phyloP scores from a whole-genome alignment of 192 early-diverging fungal species.

The Umbelopsis isabellina region DNA sequence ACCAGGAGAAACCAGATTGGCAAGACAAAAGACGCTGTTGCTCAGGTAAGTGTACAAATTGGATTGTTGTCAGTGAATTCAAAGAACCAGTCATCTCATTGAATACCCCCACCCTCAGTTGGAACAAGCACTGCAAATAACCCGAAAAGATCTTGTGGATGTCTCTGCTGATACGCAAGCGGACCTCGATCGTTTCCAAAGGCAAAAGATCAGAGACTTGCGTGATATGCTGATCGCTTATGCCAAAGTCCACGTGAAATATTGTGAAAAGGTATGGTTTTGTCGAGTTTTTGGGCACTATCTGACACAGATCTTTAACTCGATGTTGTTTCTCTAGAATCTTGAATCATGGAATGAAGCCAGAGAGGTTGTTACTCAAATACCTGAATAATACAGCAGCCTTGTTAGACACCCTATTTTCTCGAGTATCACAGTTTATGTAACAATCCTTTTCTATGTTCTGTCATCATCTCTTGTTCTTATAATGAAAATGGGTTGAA shows the following conservation, averaged over 20 bases:
- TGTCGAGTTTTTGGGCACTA: not conserved
- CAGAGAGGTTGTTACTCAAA: constrained; percentile 47
- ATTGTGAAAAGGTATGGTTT: constrained; percentile 67
- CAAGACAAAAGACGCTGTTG: constrained; percentile 81
- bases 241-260: constrained; percentile 71
- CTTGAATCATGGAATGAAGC: constrained; percentile 49
- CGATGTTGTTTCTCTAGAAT: not conserved
- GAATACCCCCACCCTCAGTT: constrained; percentile 42
- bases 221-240: constrained; percentile 78
- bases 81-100: not conserved
- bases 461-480: not conserved
- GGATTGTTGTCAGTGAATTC: not conserved
- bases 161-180: constrained; percentile 83
- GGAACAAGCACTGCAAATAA: constrained; percentile 77
- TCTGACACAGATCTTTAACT: not conserved
- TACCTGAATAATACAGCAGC: constrained; percentile 19
- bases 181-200: constrained; percentile 93
- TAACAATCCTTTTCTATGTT: not conserved
- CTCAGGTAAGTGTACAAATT: constrained; percentile 37
- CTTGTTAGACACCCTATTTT: not conserved
- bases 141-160: constrained; percentile 71
- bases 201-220: constrained; percentile 88
- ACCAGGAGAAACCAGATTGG: constrained; percentile 89
- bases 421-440: no score
- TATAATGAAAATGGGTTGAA: constrained; percentile 1